Conservation (phyloP, 305 asterid genomes). For the Fraxinus sp. region DNA sequence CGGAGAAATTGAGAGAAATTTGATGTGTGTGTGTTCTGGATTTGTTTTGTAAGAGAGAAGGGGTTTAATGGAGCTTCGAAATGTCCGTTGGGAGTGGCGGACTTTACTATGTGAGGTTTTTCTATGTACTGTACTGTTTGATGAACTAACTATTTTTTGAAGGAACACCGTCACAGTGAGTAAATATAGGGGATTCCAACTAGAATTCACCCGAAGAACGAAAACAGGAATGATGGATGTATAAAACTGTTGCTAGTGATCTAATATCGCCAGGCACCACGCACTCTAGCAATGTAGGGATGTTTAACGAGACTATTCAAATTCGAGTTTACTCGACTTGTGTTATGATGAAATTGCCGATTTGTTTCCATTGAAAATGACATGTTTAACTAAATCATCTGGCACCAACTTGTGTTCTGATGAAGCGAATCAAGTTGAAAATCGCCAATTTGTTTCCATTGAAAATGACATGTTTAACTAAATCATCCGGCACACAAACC, state of each 20-base stretch:
- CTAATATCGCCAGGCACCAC: not conserved
- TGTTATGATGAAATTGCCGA: too few relatives aligned
- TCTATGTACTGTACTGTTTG: slow-evolving; percentile 1
- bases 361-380: not conserved
- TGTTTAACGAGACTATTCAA: not conserved
- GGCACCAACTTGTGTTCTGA: too few relatives aligned
- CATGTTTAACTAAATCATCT: too few relatives aligned
- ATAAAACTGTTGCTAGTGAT: not conserved
- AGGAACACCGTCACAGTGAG: not conserved
- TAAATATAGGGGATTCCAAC: not conserved
- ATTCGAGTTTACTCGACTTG: not conserved
- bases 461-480: too few relatives aligned
- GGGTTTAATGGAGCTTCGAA: slow-evolving; percentile 44
- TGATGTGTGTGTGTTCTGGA: not conserved
- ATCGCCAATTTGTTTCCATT: not conserved
- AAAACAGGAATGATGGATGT: not conserved
- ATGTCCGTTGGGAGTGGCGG: slow-evolving; percentile 79
- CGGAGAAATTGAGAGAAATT: slow-evolving; percentile 10
- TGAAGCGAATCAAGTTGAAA: too few relatives aligned
- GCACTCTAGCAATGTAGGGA: too few relatives aligned
- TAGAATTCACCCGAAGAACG: not conserved
- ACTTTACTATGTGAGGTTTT: slow-evolving; percentile 37
- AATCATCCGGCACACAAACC: not conserved
- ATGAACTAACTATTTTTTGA: slow-evolving; percentile 24
- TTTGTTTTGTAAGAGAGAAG: not conserved